Percentiles rank a stretch among this genome's conserved stretches.
phyloP scores from a whole-genome alignment of 169 alveolate genomes.

The Blepharisma undulans region DNA sequence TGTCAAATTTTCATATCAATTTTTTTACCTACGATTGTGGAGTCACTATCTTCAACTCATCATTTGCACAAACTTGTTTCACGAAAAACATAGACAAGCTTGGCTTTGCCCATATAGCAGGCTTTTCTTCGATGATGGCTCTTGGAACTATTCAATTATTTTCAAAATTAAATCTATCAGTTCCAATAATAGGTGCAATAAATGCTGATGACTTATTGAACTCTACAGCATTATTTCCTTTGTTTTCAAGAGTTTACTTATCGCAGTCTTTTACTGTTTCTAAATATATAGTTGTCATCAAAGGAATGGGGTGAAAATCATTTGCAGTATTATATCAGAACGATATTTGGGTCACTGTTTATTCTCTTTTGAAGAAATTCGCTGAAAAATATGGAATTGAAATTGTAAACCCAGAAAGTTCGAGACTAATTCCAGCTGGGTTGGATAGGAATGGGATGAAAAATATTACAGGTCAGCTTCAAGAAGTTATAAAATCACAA shows the following conservation, averaged over 20 bases:
- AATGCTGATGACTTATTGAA: not conserved
- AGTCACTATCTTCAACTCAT: not conserved
- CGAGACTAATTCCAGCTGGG: not conserved
- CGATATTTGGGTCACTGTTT: not conserved
- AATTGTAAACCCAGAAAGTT: not conserved
- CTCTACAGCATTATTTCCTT: not conserved
- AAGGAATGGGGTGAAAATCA: not conserved
- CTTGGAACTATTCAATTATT: not conserved
- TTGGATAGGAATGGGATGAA: not conserved
- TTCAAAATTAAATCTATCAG: not conserved
- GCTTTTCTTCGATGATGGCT: not conserved
- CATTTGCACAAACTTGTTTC: not conserved
- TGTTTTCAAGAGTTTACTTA: not conserved
- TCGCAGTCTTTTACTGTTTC: not conserved
- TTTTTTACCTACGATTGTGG: slow-evolving; percentile 9
- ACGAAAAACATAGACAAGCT: not conserved
- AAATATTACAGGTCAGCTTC: not conserved
- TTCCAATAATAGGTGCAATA: not conserved
- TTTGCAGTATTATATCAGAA: not conserved
- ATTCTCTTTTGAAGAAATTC: not conserved
- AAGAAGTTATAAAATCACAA: not conserved
- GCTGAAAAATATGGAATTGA: not conserved
- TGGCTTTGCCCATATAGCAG: not conserved
- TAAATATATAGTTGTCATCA: not conserved
- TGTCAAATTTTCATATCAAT: not conserved